phyloP scores from a whole-genome alignment of 768 basidiomycete species.

The Tulasnella sp. region DNA sequence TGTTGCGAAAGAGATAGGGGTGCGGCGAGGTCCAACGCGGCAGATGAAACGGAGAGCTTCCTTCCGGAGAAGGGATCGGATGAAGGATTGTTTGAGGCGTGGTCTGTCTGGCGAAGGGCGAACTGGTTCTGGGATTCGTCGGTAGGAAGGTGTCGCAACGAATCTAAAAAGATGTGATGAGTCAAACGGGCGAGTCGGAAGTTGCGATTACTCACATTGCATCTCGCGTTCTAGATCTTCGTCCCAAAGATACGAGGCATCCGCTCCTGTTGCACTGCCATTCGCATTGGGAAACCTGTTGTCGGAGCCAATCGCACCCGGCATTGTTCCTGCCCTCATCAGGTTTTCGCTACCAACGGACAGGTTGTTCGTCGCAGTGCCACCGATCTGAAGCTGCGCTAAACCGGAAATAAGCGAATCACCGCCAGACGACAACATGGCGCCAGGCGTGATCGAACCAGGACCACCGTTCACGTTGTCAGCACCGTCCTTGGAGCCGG shows the following conservation, averaged over 20 bases:
- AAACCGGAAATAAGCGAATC: neutral
- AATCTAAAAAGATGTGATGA: slow-evolving; percentile 16
- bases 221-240: slow-evolving; percentile 80
- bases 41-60: slow-evolving; percentile 76
- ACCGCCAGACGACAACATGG: too few relatives aligned
- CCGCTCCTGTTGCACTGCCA: too few relatives aligned
- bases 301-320: neutral
- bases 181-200: too few relatives aligned
- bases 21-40: slow-evolving; percentile 85
- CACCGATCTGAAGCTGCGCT: neutral
- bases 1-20: slow-evolving; percentile 78
- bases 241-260: neutral
- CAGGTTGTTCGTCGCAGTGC: neutral
- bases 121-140: too few relatives aligned
- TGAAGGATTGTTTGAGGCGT: slow-evolving; percentile 20
- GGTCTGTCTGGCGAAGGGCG: too few relatives aligned
- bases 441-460: neutral
- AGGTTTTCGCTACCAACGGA: neutral
- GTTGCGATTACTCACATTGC: slow-evolving; percentile 51
- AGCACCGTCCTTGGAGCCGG: slow-evolving; percentile 62
- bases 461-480: too few relatives aligned
- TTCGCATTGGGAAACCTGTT: too few relatives aligned
- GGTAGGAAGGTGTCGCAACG: slow-evolving; percentile 40
- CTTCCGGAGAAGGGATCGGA: slow-evolving; percentile 4
- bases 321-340: neutral